These are phyloP conservation scores for Claviceps arundinis DNA, from an alignment of 2,329 filamentous ascomycete species.

Conservation along the genomic window DNA sequence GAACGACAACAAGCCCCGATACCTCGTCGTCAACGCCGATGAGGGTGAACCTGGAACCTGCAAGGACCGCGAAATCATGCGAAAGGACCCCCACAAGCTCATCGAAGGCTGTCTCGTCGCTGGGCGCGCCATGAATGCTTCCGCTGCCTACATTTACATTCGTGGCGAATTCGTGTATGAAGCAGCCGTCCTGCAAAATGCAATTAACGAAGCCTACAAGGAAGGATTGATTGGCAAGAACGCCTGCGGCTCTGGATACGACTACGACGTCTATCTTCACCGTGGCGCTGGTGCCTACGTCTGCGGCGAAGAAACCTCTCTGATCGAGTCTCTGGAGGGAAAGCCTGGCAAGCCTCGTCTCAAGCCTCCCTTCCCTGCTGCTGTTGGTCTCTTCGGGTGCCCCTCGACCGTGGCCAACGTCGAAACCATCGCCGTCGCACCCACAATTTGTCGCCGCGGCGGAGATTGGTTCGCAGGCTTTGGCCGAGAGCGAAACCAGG, in stretches of 20 bases:
- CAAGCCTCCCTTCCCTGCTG: constrained; percentile 96
- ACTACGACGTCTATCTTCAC: constrained; percentile 95
- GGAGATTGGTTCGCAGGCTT: constrained; percentile 88
- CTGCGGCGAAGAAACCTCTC: constrained; percentile 93
- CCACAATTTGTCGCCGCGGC: constrained; percentile 88
- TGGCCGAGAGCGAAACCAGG: constrained; percentile 88
- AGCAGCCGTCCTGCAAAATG: constrained; percentile 80
- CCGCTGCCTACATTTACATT: constrained; percentile 98
- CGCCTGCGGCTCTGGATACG: constrained; percentile 89
- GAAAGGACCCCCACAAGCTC: constrained; percentile 98
- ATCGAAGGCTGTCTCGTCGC: constrained; percentile 93
- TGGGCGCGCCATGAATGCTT: constrained; percentile 96
- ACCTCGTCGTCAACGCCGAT: constrained; percentile 95
- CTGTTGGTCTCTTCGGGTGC: constrained; percentile 95
- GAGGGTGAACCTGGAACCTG: constrained; percentile 98
- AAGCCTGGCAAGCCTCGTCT: constrained; percentile 97
- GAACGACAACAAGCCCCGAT: constrained; percentile 89
- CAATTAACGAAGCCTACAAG: constrained; percentile 95
- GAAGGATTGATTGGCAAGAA: constrained; percentile 96
- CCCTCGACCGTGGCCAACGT: constrained; percentile 97
- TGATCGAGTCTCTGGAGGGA: constrained; percentile 96
- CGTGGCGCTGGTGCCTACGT: constrained; percentile 96
- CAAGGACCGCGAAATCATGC: constrained; percentile 99
- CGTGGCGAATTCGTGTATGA: constrained; percentile 97
- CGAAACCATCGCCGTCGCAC: constrained; percentile 89